Conservation (phyloP, 176 grass and related monocot species). For the Carex littledalei region DNA sequence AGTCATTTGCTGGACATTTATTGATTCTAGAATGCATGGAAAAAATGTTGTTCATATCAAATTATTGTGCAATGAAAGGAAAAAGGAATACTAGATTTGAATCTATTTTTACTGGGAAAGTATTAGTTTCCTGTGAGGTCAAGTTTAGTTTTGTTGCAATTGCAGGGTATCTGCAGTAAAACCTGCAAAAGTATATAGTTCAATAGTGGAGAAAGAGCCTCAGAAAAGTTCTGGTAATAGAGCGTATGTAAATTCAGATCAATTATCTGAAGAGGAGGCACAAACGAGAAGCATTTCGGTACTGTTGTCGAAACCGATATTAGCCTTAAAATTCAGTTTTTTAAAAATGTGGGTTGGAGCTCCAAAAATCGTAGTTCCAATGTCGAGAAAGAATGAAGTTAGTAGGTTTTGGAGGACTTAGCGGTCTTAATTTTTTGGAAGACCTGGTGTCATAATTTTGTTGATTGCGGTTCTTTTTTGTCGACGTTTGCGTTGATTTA, state of each 20-base stretch:
- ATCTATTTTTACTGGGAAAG: neutral
- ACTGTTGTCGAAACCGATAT: slow-evolving; percentile 69
- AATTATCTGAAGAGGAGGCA: slow-evolving; percentile 27
- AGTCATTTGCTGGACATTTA: neutral
- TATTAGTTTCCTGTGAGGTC: slow-evolving; percentile 18
- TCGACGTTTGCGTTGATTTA: neutral
- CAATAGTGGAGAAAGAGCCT: slow-evolving; percentile 18
- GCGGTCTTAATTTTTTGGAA: neutral
- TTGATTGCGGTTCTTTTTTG: neutral
- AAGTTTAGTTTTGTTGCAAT: neutral
- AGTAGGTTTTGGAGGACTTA: slow-evolving; percentile 35
- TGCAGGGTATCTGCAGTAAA: slow-evolving; percentile 57
- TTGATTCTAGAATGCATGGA: neutral
- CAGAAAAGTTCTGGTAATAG: slow-evolving; percentile 22
- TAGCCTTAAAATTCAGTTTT: slow-evolving; percentile 76
- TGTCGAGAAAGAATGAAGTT: slow-evolving; percentile 40
- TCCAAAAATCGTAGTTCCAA: slow-evolving; percentile 31
- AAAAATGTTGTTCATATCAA: neutral
- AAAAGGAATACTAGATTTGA: neutral
- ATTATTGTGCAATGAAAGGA: neutral
- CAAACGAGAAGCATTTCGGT: slow-evolving; percentile 45
- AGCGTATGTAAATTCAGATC: neutral
- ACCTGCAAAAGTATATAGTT: slow-evolving; percentile 54
- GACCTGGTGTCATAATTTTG: neutral
- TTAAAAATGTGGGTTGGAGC: slow-evolving; percentile 77